A percentile compares a stretch with the other conserved stretches of the same genome.
Conservation (phyloP, 2,329 filamentous ascomycete genomes). For the Neonectria hederae region DNA sequence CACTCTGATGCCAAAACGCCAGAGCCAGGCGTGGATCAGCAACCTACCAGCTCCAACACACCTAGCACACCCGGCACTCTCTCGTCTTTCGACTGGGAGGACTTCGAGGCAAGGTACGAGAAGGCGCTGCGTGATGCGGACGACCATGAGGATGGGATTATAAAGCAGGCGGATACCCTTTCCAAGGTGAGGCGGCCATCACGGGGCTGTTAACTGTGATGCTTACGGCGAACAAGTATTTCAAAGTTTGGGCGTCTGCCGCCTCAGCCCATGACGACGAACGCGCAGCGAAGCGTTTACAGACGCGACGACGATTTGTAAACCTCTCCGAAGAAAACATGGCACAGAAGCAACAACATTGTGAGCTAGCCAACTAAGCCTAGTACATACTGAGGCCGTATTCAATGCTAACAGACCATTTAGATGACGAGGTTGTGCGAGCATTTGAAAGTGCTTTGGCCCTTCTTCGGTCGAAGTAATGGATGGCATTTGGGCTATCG, state of each 20-base stretch:
- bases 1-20: slow-evolving; percentile 47
- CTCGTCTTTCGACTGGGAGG: slow-evolving; percentile 76
- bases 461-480: slow-evolving; percentile 55
- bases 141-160: slow-evolving; percentile 69
- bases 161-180: slow-evolving; percentile 74
- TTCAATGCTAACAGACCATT: slow-evolving; percentile 28
- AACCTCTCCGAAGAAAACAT: slow-evolving; percentile 77
- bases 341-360: slow-evolving; percentile 80
- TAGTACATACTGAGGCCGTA: slow-evolving; percentile 45
- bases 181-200: slow-evolving; percentile 64
- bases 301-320: slow-evolving; percentile 81
- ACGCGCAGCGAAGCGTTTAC: slow-evolving; percentile 80
- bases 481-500: not conserved
- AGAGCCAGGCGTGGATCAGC: slow-evolving; percentile 49
- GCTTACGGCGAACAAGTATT: slow-evolving; percentile 66
- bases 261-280: slow-evolving; percentile 78
- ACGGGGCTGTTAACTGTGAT: slow-evolving; percentile 46
- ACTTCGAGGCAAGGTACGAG: slow-evolving; percentile 77
- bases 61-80: slow-evolving; percentile 64
- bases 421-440: slow-evolving; percentile 64
- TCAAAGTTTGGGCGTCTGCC: slow-evolving; percentile 80
- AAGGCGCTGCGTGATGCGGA: slow-evolving; percentile 71
- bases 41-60: slow-evolving; percentile 46
- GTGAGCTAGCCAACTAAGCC: slow-evolving; percentile 60
- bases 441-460: slow-evolving; percentile 71